Conservation (phyloP, 345 rosid species). For the Moricandia moricandioides region DNA sequence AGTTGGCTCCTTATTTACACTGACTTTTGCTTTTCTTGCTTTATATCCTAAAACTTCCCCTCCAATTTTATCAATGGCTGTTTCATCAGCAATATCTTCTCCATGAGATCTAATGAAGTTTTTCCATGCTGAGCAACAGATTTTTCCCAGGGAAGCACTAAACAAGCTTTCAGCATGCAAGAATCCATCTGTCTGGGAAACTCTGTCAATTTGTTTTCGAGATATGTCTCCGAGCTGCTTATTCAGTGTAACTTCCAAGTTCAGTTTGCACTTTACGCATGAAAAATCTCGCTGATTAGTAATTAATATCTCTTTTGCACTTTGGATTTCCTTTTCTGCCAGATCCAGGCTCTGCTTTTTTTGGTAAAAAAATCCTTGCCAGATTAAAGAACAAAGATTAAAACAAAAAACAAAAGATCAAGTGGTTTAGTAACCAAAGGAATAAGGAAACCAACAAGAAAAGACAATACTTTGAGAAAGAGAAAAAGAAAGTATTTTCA, state of each 20-base stretch:
- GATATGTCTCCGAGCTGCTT: conserved; percentile 73
- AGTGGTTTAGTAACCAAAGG: conserved; percentile 17
- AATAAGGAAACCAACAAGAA: conserved; percentile 7
- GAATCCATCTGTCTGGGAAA: conserved; percentile 39
- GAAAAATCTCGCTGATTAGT: conserved; percentile 38
- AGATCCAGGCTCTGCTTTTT: conserved; percentile 58
- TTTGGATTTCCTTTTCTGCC: conserved; percentile 66
- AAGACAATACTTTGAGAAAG: background rate
- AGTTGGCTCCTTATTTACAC: conserved; percentile 28
- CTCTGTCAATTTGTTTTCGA: conserved; percentile 38
- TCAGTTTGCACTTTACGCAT: conserved; percentile 63
- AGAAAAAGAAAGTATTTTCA: background rate
- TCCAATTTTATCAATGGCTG: conserved; percentile 11
- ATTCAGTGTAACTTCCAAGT: conserved; percentile 56
- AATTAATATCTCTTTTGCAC: conserved; percentile 53
- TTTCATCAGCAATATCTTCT: conserved; percentile 32
- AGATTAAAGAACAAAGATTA: background rate
- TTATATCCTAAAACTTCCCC: conserved; percentile 8
- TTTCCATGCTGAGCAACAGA: conserved; percentile 60
- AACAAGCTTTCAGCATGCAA: conserved; percentile 60
- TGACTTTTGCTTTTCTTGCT: conserved; percentile 29
- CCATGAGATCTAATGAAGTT: conserved; percentile 40
- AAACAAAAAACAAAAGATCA: background rate
- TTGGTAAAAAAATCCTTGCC: conserved; percentile 63
- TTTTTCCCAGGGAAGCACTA: conserved; percentile 55